phyloP scores from a whole-genome alignment of 2,329 filamentous ascomycete genomes.

The Pseudogymnoascus sp. region DNA sequence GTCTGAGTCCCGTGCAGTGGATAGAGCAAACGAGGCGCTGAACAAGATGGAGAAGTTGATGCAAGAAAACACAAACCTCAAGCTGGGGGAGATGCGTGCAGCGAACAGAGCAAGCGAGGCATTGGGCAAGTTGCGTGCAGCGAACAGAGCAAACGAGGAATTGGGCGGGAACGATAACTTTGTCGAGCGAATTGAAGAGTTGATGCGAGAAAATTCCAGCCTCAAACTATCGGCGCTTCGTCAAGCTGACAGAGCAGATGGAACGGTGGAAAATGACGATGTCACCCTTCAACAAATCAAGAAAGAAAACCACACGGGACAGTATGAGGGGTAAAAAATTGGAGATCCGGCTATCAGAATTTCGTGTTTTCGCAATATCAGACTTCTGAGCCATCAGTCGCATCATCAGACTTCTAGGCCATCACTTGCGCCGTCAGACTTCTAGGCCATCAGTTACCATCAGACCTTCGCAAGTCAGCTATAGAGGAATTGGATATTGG shows the following conservation, averaged over 20 bases:
- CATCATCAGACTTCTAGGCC: neutral
- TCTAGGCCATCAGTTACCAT: neutral
- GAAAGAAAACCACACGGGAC: neutral
- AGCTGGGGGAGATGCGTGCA: neutral
- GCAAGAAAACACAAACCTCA: neutral
- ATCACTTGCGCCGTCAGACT: neutral
- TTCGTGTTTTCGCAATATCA: neutral
- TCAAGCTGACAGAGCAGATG: neutral
- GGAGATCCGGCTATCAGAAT: neutral
- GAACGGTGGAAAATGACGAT: neutral
- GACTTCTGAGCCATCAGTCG: neutral
- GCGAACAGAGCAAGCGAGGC: neutral
- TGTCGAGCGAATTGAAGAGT: neutral
- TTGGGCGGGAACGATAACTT: neutral
- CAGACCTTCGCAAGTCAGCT: neutral
- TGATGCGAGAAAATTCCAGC: neutral
- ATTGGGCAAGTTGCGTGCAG: neutral
- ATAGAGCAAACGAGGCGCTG: neutral
- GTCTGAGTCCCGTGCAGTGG: neutral
- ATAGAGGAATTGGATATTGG: neutral
- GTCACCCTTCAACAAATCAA: neutral
- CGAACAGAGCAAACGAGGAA: neutral
- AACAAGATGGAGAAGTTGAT: neutral
- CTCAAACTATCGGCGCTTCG: neutral
- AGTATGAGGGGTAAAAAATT: neutral